Base-by-base conservation (phyloP, 139 green algal genomes). In the Chlorella sp. region DNA sequence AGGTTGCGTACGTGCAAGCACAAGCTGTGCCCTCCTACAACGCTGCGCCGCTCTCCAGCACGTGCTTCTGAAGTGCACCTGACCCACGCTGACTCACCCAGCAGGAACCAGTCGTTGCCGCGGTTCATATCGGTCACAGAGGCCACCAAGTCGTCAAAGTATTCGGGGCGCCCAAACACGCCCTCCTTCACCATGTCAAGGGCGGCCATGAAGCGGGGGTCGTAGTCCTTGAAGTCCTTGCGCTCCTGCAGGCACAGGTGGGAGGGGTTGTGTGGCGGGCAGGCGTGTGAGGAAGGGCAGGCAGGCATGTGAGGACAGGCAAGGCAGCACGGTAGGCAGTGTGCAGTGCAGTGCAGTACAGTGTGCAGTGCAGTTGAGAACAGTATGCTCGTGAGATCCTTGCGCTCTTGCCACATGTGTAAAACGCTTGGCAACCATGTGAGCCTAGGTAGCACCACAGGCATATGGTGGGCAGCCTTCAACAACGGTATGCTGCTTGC, bases 71-170 rank as follows among this genome's bases (percentile, higher is more conserved):
- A n/a, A n/a, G n/a, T n/a, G n/a, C n/a, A n/a, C n/a, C n/a, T n/a
- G n/a, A n/a, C n/a, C n/a, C n/a, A n/a, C n/a, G n/a, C n/a, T n/a
- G n/a, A 26, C 84, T 79, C 68, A 88, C 96, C 97, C 64, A 99
- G 91, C 88, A 99, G 92, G 96, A 99, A 99, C 97, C 98, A 99
- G 94, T 99, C 97, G 86, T 98, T 98, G 92, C 95, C 96, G 42
- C 71, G 68, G 84, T 79, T 95, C 96, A 98, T 98, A 94, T 98
- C 96, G 91, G 93, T 95, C 12, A 98, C 94, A 71, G 84, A 94
- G 92, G 97, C 97, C 78, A 99, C 95, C 84, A 99, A 91, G 60
- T 96, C 94, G 92, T 98, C 96, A 60, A 94, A 99, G 95, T 97
- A 98, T 40, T 98, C 96, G 83, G 94, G 94, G 75, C 98, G 93